Evolutionary conservation across 305 asterid genomes (phyloP).

Genomic region (Rubia tinctorum): DNA sequence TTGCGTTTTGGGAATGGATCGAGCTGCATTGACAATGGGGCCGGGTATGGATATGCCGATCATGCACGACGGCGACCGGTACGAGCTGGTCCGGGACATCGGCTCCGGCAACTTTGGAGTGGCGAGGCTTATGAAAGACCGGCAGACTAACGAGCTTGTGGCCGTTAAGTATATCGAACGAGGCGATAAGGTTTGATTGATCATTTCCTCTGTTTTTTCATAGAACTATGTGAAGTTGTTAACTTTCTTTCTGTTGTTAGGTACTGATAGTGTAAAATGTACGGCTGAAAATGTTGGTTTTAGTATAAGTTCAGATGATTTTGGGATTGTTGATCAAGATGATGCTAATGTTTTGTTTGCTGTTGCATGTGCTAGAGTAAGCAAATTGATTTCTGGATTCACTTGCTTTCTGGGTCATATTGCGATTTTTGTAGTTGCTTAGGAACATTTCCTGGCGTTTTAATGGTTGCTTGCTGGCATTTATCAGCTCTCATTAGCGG

Average conservation of each 20-base stretch:
- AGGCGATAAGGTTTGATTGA: constrained; percentile 88
- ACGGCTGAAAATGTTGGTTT: too few species aligned
- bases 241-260: not conserved
- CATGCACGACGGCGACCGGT: constrained; percentile 88
- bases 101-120: constrained; percentile 98
- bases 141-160: constrained; percentile 80
- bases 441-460: not conserved
- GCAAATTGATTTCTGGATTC: not conserved
- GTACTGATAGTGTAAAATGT: not conserved
- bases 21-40: constrained; percentile 48
- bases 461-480: too few species aligned
- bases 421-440: too few species aligned
- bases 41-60: constrained; percentile 89
- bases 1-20: constrained; percentile 47
- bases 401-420: not conserved
- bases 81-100: constrained; percentile 81
- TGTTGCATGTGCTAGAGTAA: not conserved
- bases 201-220: not conserved
- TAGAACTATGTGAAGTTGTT: not conserved
- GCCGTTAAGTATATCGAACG: constrained; percentile 99
- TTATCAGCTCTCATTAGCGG: too few species aligned
- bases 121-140: constrained; percentile 89
- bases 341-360: not conserved
- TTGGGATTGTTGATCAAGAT: not conserved
- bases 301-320: too few species aligned